Percentiles rank a stretch among this genome's conserved stretches.
phyloP scores from a whole-genome alignment of 805 yeast genomes.

The Metahyphopichia silvanorum region DNA sequence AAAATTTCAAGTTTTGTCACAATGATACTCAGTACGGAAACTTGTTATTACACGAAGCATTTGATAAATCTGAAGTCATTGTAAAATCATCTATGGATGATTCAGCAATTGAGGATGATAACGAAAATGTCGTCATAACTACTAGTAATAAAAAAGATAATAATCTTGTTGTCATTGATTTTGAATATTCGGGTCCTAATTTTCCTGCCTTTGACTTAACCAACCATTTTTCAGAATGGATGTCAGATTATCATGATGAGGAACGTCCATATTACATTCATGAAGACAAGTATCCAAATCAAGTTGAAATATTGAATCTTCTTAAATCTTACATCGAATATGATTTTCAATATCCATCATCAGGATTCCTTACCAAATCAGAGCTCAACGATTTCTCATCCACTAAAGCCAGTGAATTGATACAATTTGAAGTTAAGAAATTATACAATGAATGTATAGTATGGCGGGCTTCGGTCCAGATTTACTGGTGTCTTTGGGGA shows the following conservation, averaged over 20 bases:
- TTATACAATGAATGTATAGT: constrained; percentile 61
- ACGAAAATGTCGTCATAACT: constrained; percentile 10
- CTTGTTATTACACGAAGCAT: constrained; percentile 56
- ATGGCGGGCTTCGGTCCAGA: constrained; percentile 81
- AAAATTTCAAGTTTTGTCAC: constrained; percentile 77
- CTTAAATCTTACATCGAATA: constrained; percentile 76
- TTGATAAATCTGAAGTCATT: constrained; percentile 48
- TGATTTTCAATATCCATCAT: constrained; percentile 36
- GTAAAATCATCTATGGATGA: constrained; percentile 8
- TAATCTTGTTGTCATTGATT: constrained; percentile 88
- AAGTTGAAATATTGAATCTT: constrained; percentile 66
- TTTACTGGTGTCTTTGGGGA: constrained; percentile 92
- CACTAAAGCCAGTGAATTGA: constrained; percentile 20
- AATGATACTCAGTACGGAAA: constrained; percentile 98
- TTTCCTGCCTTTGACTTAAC: constrained; percentile 86
- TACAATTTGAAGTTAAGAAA: constrained; percentile 43
- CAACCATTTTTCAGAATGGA: constrained; percentile 96
- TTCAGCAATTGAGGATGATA: constrained; percentile 1
- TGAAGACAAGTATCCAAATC: constrained; percentile 58
- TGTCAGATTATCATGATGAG: constrained; percentile 82
- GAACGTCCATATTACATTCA: constrained; percentile 50
- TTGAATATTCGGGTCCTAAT: constrained; percentile 92
- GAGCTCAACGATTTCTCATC: constrained; percentile 8
- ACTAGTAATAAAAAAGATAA: constrained; percentile 32
- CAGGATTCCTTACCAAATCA: constrained; percentile 22